Evolutionary conservation across 805 yeast species (phyloP), one percentile per base, ranked within the genome.

Genomic region (Kodamaea kakaduensis): DNA sequence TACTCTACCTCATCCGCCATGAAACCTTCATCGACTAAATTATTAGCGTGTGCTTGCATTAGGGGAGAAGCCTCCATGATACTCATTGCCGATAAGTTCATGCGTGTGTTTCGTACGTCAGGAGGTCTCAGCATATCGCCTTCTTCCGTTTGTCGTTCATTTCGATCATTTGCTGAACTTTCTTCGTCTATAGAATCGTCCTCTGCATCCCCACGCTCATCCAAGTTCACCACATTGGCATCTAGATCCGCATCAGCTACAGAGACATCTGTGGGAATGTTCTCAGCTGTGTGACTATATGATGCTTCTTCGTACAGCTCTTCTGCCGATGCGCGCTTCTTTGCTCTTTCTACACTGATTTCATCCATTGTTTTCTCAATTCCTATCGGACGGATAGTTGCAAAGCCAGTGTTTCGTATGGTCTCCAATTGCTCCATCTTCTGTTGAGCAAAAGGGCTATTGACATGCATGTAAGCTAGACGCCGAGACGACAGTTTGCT

Each of bases 1-100:
- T 67, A 66, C 39, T 67, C 72, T 8, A 66, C 72, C 17, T 67
- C 73, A 24, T 62, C 69, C 2, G 72, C 73, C 72, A 67, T 67
- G 38, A 66, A 67, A 5, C 69, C 72, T 32, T 67, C 72, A 32
- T 61, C 66, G 5, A 54, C 56, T 17, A 40, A 33, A 13, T 32
- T 33, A 17, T 30, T 31, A 8, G 30, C 25, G 9, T 28, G 37
- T 21, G 31, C 37, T 15, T 33, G 38, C 15, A 34, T 33, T 16
- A 34, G 19, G 9, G 38, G 27, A 10, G 38, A 29, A 4, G 29
- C 19, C 16, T 26, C 29, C 18, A 26, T 15, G 4, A n/a, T 6
- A 16, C 9, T 18, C n/a, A 16, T 14, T 9, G 19, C 19, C 10
- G 19, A 13, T 16, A 16, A 8, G 17, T 14, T 26, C 19, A 5